Evolutionary conservation across 2,329 filamentous ascomycete species (phyloP).

Genomic region (Malbranchea cinnamomea): DNA sequence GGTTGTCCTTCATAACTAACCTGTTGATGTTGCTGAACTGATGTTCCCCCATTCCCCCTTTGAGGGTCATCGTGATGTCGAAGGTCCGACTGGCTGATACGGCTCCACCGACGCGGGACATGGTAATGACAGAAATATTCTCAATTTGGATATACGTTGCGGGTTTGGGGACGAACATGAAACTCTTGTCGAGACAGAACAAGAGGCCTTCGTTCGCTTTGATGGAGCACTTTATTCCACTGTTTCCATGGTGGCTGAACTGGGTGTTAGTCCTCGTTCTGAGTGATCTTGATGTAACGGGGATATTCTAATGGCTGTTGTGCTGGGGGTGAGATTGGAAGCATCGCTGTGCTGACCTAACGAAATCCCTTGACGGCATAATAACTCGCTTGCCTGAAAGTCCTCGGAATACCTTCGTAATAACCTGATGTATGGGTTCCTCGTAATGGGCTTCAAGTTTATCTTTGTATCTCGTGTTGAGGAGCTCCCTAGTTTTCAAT

Average conservation of each 20-base stretch:
- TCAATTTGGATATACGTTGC: constrained; percentile 96
- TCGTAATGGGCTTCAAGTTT: constrained; percentile 84
- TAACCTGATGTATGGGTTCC: constrained; percentile 80
- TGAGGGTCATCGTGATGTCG: constrained; percentile 87
- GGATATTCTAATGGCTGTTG: constrained; percentile 3
- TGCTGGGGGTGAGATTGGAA: constrained; percentile 4
- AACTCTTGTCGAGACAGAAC: constrained; percentile 93
- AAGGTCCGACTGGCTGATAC: constrained; percentile 91
- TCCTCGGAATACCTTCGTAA: constrained; percentile 89
- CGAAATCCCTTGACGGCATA: constrained; percentile 84
- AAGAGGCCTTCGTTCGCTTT: constrained; percentile 97
- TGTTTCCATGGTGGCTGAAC: constrained; percentile 68
- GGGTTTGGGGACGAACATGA: constrained; percentile 98
- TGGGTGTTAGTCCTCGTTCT: constrained; percentile 8
- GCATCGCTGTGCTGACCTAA: constrained; percentile 37
- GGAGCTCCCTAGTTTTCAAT: constrained; percentile 40
- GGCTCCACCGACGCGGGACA: constrained; percentile 88
- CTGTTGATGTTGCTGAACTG: constrained; percentile 99
- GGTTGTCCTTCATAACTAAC: constrained; percentile 22
- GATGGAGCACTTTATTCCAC: constrained; percentile 98
- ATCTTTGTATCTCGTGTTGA: constrained; percentile 76
- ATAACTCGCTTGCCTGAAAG: constrained; percentile 91
- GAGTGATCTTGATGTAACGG: constrained; percentile 4
- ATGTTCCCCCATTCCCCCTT: constrained; percentile 70
- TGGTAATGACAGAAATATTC: constrained; percentile 78